A percentile compares a stretch with the other conserved stretches of the same genome.
phyloP scores from a whole-genome alignment of 2,329 filamentous ascomycete genomes.

The Dendryphion nanum region DNA sequence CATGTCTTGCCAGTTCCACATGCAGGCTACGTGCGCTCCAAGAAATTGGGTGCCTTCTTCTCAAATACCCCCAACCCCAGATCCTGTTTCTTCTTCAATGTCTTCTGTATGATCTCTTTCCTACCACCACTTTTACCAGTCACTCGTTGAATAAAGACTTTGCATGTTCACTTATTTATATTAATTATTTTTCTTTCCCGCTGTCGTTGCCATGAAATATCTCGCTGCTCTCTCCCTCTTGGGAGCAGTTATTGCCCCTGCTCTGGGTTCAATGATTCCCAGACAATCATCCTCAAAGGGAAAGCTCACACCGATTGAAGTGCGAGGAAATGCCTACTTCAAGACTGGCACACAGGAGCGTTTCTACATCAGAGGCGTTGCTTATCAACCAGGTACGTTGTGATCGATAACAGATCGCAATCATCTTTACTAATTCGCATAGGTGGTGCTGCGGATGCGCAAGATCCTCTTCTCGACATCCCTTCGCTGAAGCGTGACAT shows the following conservation, averaged over 20 bases:
- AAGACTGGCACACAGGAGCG: slow-evolving; percentile 58
- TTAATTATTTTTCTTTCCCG: slow-evolving; percentile 19
- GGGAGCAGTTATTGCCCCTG: slow-evolving; percentile 25
- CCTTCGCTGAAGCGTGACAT: slow-evolving; percentile 74
- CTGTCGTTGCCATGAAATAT: slow-evolving; percentile 28
- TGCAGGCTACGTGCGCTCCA: slow-evolving; percentile 20
- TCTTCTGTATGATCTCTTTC: slow-evolving; percentile 25
- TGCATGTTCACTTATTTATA: slow-evolving; percentile 19
- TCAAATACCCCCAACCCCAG: slow-evolving; percentile 31
- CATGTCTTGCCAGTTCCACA: slow-evolving; percentile 34
- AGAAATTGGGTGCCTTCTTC: slow-evolving; percentile 24
- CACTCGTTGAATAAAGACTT: slow-evolving; percentile 34
- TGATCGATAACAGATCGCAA: background rate
- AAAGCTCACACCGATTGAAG: slow-evolving; percentile 54
- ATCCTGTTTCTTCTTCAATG: slow-evolving; percentile 19
- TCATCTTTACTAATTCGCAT: too few species aligned
- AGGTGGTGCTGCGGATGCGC: slow-evolving; percentile 43
- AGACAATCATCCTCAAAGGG: slow-evolving; percentile 32
- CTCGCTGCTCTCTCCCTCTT: slow-evolving; percentile 24
- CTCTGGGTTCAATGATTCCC: slow-evolving; percentile 20
- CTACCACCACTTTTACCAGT: slow-evolving; percentile 25
- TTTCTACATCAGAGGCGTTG: slow-evolving; percentile 61
- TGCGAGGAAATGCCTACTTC: slow-evolving; percentile 66
- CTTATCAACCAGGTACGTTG: slow-evolving; percentile 62
- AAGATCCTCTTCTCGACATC: slow-evolving; percentile 73